Evolutionary conservation across 2,329 filamentous ascomycete genomes (phyloP), one percentile per base, ranked within the genome.

Genomic region (Colletotrichum phormii): DNA sequence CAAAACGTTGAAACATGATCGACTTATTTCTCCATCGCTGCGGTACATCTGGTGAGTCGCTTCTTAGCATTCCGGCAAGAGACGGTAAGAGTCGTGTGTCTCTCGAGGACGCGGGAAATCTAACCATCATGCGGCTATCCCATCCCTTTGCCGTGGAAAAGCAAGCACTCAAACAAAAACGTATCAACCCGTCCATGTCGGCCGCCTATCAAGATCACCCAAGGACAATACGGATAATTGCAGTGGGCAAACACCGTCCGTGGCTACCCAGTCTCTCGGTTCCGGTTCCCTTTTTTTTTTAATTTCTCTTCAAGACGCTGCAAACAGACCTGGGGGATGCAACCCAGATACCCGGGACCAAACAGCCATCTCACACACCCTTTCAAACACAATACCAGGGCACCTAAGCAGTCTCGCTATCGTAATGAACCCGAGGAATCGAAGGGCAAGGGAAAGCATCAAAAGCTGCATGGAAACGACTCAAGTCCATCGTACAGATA

Each of bases 201-300:
- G 7, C 42, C 15, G 42, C 42, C 42, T 46, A 46, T 46, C 42
- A n/a, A 46, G 42, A 46, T 46, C 42, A 15, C 37, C 42, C 18
- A 3, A n/a, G 15, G 18, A 49, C 18, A 49, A 18, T 49, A n/a
- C 42, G 42, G 42, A n/a, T n/a, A 9, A 49, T 49, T n/a, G 42
- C 18, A 49, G 42, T 49, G 6, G 18, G 18, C 42, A 49, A 49
- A n/a, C 42, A 49, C 15, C 18, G 18, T 49, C 42, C 18, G 42
- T 60, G 33, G 35, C 46, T 49, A 55, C 26, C 64, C 57, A 57
- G 35, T 35, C 46, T 57, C 42, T 54, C 51, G 70, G 64, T 59
- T 62, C 37, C 67, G 60, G 46, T 54, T 71, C 58, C 59, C 58
- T 26, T 59, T 51, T 18, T 22, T 12, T 18, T 22, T 12, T 31